Percentiles rank a stretch among this genome's conserved stretches.
Evolutionary conservation across 495 filamentous ascomycete genomes (phyloP).

Genomic region (Penicillium manginii): DNA sequence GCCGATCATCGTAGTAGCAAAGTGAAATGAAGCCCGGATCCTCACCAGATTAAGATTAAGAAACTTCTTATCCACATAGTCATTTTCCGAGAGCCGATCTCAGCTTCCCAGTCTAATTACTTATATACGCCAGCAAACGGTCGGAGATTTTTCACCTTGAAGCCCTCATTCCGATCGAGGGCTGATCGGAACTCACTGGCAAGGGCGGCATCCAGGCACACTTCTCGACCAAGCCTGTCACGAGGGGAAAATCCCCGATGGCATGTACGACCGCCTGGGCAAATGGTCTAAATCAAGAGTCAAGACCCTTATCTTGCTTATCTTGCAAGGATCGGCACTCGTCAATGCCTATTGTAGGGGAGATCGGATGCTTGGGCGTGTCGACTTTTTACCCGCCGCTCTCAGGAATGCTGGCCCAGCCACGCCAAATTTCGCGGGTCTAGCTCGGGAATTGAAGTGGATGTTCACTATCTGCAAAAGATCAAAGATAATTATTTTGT

Average conservation of each 20-base stretch:
- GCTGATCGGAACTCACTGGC: constrained; percentile 2
- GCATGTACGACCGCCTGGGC: background rate
- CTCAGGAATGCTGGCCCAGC: constrained; percentile 3
- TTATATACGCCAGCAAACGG: background rate
- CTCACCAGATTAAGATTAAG: background rate
- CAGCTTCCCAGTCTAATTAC: background rate
- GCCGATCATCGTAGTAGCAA: background rate
- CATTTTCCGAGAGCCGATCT: background rate
- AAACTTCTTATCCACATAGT: constrained; percentile 1
- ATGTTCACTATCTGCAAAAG: background rate
- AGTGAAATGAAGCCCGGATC: background rate
- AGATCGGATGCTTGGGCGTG: constrained; percentile 3
- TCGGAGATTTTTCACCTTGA: background rate
- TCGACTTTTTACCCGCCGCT: background rate
- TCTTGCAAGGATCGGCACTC: background rate
- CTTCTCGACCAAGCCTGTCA: background rate
- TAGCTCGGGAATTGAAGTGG: background rate
- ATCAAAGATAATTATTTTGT: background rate
- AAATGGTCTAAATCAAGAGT: background rate
- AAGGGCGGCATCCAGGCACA: background rate
- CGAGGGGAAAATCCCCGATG: background rate
- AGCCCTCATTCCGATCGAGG: background rate
- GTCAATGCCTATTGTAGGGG: background rate
- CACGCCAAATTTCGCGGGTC: background rate
- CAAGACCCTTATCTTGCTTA: background rate